Base-by-base conservation (phyloP, 2,329 filamentous ascomycete species). In the Raffaelea arxii region DNA sequence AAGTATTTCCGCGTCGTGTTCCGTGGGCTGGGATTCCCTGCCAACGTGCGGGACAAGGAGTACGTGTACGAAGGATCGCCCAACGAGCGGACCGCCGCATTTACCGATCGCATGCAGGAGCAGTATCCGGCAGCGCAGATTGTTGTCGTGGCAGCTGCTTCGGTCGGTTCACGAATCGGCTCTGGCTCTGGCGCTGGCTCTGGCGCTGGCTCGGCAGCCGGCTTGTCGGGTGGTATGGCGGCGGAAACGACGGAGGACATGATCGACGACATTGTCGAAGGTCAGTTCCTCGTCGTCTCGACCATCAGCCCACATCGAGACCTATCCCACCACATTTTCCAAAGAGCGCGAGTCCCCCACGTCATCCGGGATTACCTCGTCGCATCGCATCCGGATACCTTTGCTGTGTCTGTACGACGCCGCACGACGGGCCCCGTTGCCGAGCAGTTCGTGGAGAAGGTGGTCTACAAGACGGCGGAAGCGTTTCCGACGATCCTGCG, bases 1-100 rank as follows among this genome's bases (percentile, higher is more conserved):
- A 84, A 91, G 51, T 97, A 94, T 65, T 97, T 94, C 76, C 84
- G 86, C 53, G 90, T 97, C 24, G 75, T 82, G 12, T 97, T 92
- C 69, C 86, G 83, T 58, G 91, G 91, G 5, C 78, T 95, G 46
- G 90, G 91, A 1, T 97, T 96, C 64, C 86, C 90, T 1, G 59
- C 79, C 2, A 84, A 75, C 42, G 63, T 97, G 21, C 78, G 89
- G 44, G 89, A 96, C 63, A 95, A 95, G 66, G 83, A 91, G 49
- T 97, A 88, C 62, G 83, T 97, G 46, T 94, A 94, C 56, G 88
- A 97, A 64, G 89, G 86, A 0, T 78, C 80, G 2, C 74, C 84
- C 1, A 80, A 72, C 6, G 91, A 97, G 63, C 78, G 85, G 21
- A 80, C 87, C 36, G 78, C 81, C 1, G 82, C 80, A 4, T 97